Conservation (phyloP, 768 basidiomycete genomes). For the Podaxis sp. region DNA sequence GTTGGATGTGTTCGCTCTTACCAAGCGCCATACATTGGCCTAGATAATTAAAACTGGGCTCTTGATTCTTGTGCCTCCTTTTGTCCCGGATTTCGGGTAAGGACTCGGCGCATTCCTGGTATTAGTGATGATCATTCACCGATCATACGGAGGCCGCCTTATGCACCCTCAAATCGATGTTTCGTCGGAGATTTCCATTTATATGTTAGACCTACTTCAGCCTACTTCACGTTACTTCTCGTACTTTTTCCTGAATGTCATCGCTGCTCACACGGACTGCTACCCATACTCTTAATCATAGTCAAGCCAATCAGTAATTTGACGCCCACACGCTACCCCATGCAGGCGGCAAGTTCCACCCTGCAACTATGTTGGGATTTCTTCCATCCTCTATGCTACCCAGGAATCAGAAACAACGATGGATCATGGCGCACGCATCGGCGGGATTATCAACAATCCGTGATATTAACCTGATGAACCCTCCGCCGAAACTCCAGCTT, state of each 20-base stretch:
- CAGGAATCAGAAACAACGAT: not conserved
- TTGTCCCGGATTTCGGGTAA: not conserved
- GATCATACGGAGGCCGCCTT: slow-evolving; percentile 1
- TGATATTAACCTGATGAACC: not conserved
- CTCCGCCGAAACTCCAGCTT: not conserved
- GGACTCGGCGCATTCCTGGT: not conserved
- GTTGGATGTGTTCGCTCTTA: not conserved
- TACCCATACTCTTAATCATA: not conserved
- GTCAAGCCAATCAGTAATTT: not conserved
- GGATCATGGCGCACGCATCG: not conserved
- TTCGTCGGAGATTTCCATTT: slow-evolving; percentile 8
- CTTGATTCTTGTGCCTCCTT: not conserved
- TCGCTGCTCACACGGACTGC: slow-evolving; percentile 1
- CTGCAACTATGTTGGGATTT: not conserved
- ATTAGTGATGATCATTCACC: not conserved
- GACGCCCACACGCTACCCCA: not conserved
- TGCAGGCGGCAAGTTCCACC: not conserved
- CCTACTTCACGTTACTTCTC: not conserved
- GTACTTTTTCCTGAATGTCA: slow-evolving; percentile 2
- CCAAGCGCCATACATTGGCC: not conserved
- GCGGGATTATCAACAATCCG: slow-evolving; percentile 10
- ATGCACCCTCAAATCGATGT: slow-evolving; percentile 1
- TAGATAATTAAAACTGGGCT: not conserved
- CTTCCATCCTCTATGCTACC: no score
- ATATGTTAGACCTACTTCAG: not conserved